Conservation (phyloP, 2,329 filamentous ascomycete species). For the Hypoxylon sp. region DNA sequence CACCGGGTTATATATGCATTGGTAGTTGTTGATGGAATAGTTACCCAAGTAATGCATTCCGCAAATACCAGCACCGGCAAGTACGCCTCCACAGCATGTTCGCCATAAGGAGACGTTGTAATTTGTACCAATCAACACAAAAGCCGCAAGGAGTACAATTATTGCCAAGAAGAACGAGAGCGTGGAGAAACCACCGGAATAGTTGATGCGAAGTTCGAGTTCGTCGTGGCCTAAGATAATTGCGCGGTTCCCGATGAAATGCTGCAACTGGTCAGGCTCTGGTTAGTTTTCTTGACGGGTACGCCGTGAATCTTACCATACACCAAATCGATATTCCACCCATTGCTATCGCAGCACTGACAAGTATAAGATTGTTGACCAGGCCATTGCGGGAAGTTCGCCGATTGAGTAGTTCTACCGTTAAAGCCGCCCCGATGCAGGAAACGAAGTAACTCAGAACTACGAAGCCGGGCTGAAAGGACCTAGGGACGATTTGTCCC, state of each 20-base stretch:
- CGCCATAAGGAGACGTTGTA: slow-evolving; percentile 71
- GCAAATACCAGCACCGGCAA: slow-evolving; percentile 82
- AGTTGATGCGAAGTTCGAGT: slow-evolving; percentile 77
- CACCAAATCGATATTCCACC: slow-evolving; percentile 82
- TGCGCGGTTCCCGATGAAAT: slow-evolving; percentile 87
- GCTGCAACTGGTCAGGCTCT: slow-evolving; percentile 69
- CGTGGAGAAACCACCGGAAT: slow-evolving; percentile 79
- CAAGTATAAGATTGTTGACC: slow-evolving; percentile 77
- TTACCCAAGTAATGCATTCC: slow-evolving; percentile 94
- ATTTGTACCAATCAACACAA: slow-evolving; percentile 76
- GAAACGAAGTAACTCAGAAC: slow-evolving; percentile 83
- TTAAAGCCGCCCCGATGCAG: slow-evolving; percentile 81
- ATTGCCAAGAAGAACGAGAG: slow-evolving; percentile 87
- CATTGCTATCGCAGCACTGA: slow-evolving; percentile 78
- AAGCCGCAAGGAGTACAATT: slow-evolving; percentile 79
- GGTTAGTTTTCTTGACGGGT: slow-evolving; percentile 6
- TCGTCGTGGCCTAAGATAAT: slow-evolving; percentile 78
- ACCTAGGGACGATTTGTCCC: slow-evolving; percentile 63
- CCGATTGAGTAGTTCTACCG: slow-evolving; percentile 84
- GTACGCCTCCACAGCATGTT: slow-evolving; percentile 73
- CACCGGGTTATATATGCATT: slow-evolving; percentile 70
- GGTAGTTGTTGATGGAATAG: slow-evolving; percentile 83
- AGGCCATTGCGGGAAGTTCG: slow-evolving; percentile 77
- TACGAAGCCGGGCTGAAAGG: slow-evolving; percentile 73
- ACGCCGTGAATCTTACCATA: slow-evolving; percentile 64